Evolutionary conservation across 148 eudicot genomes (phyloP), one percentile per base, ranked within the genome.

Genomic region (Beta vulgaris): DNA sequence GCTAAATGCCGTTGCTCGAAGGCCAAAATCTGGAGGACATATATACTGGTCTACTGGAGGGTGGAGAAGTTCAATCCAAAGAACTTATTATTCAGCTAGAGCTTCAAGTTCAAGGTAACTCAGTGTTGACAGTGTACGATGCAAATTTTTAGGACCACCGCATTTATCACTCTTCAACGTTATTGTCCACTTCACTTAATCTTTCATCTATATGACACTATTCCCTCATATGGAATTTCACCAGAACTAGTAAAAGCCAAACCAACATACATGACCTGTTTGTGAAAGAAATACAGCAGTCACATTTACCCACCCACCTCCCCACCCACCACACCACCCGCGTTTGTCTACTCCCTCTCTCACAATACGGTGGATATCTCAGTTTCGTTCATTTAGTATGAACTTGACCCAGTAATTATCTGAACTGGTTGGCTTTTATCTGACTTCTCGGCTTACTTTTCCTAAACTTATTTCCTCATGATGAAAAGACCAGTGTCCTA

Each of bases 101-200:
- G 54, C 21, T 46, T 48, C 15, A 6, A 48, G 19, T 21, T 48
- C 4, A 48, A 18, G 19, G n/a, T 48, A 48, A 48, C n/a, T 51
- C 57, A n/a, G n/a, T n/a, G n/a, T n/a, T n/a, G n/a, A n/a, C 29
- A 14, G 13, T 28, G 54, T 71, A 49, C 5, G 26, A 25, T 53
- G 43, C 8, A 55, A 34, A 21, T 78, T 51, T 74, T 31, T 14
- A 55, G 81, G 77, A 62, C 76, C 74, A 58, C 76, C 2, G 26
- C 40, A 59, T 23, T 73, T 18, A 73, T 60, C 18, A n/a, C 39
- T 59, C 34, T 29, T 16, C 35, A 60, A 70, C 57, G 23, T 28
- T 32, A 44, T 44, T 29, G 54, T 44, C 32, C 69, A 61, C 40
- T 44, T 73, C 53, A 18, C 68, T 35, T 34, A 35, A 63, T 51